Conservation (phyloP, 1,284 basidiomycete species). For the Leccinum subspadiceum region DNA sequence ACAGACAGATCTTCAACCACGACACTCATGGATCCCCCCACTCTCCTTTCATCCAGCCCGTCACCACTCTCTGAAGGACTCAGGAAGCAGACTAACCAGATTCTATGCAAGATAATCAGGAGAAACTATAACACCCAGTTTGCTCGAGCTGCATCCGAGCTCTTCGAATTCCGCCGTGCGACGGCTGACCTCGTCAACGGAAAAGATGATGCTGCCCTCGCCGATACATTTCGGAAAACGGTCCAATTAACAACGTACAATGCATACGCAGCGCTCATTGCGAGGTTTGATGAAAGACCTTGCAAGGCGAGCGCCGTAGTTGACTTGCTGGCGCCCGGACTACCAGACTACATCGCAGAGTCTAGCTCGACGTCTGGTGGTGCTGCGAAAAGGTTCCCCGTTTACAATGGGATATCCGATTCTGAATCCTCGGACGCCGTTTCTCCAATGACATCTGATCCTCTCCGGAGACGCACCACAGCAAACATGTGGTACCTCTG, state of each 20-base stretch:
- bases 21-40: not conserved
- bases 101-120: constrained; percentile 3
- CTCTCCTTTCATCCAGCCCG: not conserved
- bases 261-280: constrained; percentile 10
- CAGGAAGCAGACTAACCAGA: not conserved
- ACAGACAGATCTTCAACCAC: too few species aligned
- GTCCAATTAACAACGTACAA: constrained; percentile 11
- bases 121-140: constrained; percentile 3
- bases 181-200: not conserved
- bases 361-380: constrained; percentile 1
- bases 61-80: not conserved
- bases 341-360: not conserved
- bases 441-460: not conserved
- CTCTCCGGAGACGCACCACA: not conserved
- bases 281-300: constrained; percentile 8
- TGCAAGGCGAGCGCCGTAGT: constrained; percentile 9
- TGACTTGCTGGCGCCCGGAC: not conserved
- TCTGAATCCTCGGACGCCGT: not conserved
- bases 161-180: constrained; percentile 5
- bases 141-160: constrained; percentile 1
- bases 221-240: not conserved
- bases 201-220: not conserved
- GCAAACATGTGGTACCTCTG: not conserved
- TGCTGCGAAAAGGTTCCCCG: constrained; percentile 4
- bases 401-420: not conserved